Evolutionary conservation across 2,329 filamentous ascomycete genomes (phyloP).

Genomic region (Talaromyces albobiverticillius): DNA sequence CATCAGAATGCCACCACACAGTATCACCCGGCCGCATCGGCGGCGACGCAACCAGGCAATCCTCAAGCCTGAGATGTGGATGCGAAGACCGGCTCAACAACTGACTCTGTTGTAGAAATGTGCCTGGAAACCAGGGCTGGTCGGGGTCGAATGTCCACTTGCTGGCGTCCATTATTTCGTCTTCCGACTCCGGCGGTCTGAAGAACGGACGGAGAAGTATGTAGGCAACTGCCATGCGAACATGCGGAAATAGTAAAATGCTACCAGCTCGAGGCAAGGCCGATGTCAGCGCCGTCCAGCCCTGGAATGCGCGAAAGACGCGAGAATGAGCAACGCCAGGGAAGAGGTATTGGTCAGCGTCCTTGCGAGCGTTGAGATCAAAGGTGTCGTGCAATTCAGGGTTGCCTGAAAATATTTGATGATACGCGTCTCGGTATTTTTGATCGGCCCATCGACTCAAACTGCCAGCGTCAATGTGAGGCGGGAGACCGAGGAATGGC

Average conservation of each 20-base stretch:
- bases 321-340: constrained; percentile 35
- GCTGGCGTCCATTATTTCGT: constrained; percentile 35
- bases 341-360: constrained; percentile 34
- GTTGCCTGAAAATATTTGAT: constrained; percentile 35
- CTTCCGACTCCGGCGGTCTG: constrained; percentile 25
- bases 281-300: constrained; percentile 42
- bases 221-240: constrained; percentile 37
- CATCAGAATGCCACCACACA: constrained; percentile 42
- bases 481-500: constrained; percentile 40
- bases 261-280: constrained; percentile 35
- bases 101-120: constrained; percentile 31
- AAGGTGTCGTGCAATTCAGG: constrained; percentile 37
- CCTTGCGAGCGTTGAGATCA: constrained; percentile 34
- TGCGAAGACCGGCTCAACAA: constrained; percentile 32
- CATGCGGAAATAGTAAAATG: constrained; percentile 40
- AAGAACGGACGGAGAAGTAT: constrained; percentile 40
- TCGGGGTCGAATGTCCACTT: constrained; percentile 38
- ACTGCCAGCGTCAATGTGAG: constrained; percentile 45
- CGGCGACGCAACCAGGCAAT: constrained; percentile 38
- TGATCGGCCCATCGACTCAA: constrained; percentile 43
- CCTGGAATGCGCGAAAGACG: constrained; percentile 40
- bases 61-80: constrained; percentile 38
- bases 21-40: constrained; percentile 38
- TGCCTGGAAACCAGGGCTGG: constrained; percentile 38
- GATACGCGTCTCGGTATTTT: constrained; percentile 37